Base-by-base conservation (phyloP, 176 grass and related monocot genomes). In the Ensete glaucum region DNA sequence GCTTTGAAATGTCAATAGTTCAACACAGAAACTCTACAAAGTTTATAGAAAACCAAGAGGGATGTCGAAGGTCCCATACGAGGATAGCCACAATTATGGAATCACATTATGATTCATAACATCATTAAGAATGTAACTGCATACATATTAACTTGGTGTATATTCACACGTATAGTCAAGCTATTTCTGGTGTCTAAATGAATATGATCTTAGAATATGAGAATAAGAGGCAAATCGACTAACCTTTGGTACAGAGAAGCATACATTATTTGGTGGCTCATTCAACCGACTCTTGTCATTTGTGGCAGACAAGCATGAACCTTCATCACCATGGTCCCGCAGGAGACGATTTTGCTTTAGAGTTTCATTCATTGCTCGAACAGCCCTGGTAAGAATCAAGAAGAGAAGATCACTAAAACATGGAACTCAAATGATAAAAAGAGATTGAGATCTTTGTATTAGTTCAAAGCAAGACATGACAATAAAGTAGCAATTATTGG, bases 361-460 rank as follows among this genome's bases (percentile, higher is more conserved):
- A 79, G 96, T 99, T 89, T 94, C 96, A 60, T 91, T 99, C 90
- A 99, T 99, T 82, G 90, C 90, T 79, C 96, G 85, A 86, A 99
- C 96, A 80, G 90, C 91, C 85, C 96, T 99, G 81, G 67, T 73
- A 73, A 80, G 69, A 21, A 89, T 83, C 76, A 79, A 72, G 57
- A 78, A 17, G 62, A 83, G 52, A 78, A 77, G 73, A 77, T 82
- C 17, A 80, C 25, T 11, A 67, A 49, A 58, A 22, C 20, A 79
- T 52, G 21, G 22, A 21, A 50, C 21, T 78, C 16, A 63, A 51
- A 29, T 51, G 53, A 27, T 13, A 29, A 17, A 9, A 66, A 34
- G 50, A 55, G 22, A 4, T 6, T 2, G 4, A 76, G 34, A 21
- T 63, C 19, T 12, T 63, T 63, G 29, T 29, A 3, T 63, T 24